Percentiles rank a stretch among this genome's conserved stretches.
These are phyloP conservation scores for Geotrichum cucujoidarum DNA, from an alignment of 1,139 yeast species.

Conservation along the genomic window DNA sequence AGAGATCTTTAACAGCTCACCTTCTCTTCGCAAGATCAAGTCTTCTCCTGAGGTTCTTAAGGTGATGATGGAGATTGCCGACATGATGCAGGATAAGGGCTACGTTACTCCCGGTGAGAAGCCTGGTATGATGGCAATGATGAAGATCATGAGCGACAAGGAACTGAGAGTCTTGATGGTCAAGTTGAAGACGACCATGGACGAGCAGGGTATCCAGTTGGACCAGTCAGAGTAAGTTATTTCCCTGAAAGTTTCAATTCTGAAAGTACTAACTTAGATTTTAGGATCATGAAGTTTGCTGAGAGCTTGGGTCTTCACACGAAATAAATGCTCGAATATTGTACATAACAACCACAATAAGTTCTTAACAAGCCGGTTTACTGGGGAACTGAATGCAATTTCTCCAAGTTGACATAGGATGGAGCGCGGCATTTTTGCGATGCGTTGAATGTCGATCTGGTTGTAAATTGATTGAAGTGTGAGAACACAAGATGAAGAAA, in stretches of 20 bases:
- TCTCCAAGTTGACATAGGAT: too few species aligned
- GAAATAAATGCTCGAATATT: constrained; percentile 7
- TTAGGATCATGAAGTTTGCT: constrained; percentile 18
- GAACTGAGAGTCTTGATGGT: constrained; percentile 15
- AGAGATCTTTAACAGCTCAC: constrained; percentile 13
- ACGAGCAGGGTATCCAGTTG: constrained; percentile 19
- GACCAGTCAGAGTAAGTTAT: constrained; percentile 19
- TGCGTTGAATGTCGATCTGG: too few species aligned
- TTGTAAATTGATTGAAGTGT: too few species aligned
- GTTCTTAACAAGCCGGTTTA: too few species aligned
- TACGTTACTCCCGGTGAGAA: constrained; percentile 19
- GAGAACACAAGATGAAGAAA: too few species aligned
- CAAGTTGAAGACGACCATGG: constrained; percentile 18
- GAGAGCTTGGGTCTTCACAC: constrained; percentile 15
- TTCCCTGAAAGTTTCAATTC: neutral
- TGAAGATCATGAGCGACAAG: constrained; percentile 19
- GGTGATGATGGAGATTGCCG: constrained; percentile 18
- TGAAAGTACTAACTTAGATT: neutral
- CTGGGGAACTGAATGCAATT: too few species aligned
- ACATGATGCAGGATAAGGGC: constrained; percentile 16
- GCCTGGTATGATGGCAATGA: constrained; percentile 19
- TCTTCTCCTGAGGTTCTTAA: constrained; percentile 17
- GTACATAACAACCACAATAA: neutral
- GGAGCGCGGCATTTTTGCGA: too few species aligned
- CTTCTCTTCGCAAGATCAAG: constrained; percentile 15